A percentile compares a stretch with the other conserved stretches of the same genome.
Conservation (phyloP, 23 red algal genomes). For the Chondrus crispus region DNA sequence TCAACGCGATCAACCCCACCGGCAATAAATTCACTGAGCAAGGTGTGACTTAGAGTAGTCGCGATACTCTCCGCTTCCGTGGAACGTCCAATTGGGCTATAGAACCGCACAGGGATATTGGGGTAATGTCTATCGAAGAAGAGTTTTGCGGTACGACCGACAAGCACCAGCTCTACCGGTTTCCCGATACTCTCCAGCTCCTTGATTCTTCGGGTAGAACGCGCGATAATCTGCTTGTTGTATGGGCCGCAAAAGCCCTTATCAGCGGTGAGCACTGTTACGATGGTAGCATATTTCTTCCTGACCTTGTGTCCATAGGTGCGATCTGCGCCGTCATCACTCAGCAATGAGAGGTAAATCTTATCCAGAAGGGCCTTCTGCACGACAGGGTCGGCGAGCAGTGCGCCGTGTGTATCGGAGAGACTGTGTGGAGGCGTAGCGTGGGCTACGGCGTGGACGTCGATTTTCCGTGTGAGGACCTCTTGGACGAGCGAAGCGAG, state of each 20-base stretch:
- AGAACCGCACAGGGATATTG: slow-evolving; percentile 35
- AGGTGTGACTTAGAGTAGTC: slow-evolving; percentile 50
- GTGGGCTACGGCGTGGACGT: slow-evolving; percentile 37
- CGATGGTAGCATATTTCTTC: background rate
- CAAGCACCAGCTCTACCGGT: slow-evolving; percentile 30
- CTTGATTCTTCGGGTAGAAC: slow-evolving; percentile 35
- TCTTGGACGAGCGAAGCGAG: slow-evolving; percentile 27
- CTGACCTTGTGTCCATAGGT: background rate
- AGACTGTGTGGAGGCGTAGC: background rate
- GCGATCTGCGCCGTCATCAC: background rate
- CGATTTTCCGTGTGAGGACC: slow-evolving; percentile 2
- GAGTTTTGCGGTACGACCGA: slow-evolving; percentile 31
- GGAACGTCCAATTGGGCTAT: slow-evolving; percentile 4
- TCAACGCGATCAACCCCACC: slow-evolving; percentile 90
- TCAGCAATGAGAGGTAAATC: slow-evolving; percentile 43
- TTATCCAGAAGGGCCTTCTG: slow-evolving; percentile 46
- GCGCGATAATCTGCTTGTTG: slow-evolving; percentile 54
- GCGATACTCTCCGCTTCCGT: background rate
- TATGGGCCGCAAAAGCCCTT: slow-evolving; percentile 68
- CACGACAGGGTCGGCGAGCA: slow-evolving; percentile 35
- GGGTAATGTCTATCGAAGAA: slow-evolving; percentile 49
- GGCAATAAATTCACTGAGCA: slow-evolving; percentile 76
- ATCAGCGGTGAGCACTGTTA: slow-evolving; percentile 58
- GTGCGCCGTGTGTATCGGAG: background rate
- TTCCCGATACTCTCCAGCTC: background rate